Evolutionary conservation across 345 rosid genomes (phyloP).

Genomic region (Lepidium africanum): DNA sequence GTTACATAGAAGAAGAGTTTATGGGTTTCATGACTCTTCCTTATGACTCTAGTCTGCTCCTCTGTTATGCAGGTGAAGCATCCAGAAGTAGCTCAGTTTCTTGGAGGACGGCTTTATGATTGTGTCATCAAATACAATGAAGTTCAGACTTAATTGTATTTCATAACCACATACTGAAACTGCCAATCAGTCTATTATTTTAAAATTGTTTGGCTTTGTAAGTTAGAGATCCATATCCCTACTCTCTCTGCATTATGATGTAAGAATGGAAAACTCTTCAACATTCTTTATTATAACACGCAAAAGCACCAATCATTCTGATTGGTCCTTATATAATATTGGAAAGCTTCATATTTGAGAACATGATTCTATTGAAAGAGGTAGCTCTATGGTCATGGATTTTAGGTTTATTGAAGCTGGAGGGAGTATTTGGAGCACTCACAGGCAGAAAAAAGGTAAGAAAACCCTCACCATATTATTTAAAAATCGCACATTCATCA

Average conservation of each 20-base stretch:
- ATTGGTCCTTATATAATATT: not conserved
- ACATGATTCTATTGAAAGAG: not conserved
- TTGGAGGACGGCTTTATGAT: conserved; percentile 94
- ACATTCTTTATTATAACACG: not conserved
- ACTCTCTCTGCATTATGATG: conserved; percentile 15
- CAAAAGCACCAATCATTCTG: not conserved
- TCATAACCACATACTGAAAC: conserved; percentile 4
- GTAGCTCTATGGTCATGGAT: not conserved
- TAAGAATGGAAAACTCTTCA: not conserved
- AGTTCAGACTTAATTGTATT: conserved; percentile 30
- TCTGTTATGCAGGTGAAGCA: conserved; percentile 72
- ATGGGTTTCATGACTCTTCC: not conserved
- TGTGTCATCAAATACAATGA: conserved; percentile 93
- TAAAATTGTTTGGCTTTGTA: conserved; percentile 15
- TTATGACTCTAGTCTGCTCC: not conserved
- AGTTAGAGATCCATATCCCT: not conserved
- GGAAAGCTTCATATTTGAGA: not conserved
- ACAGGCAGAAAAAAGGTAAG: not conserved
- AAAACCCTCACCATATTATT: conserved; percentile 15
- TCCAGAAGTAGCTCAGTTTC: conserved; percentile 95
- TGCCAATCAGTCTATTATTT: not conserved
- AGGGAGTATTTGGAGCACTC: not conserved
- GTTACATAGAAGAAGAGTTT: not conserved
- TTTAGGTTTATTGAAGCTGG: not conserved
- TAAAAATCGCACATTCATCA: conserved; percentile 15